These are phyloP conservation scores for Epithele typhae DNA, from an alignment of 768 basidiomycete genomes.

Conservation along the genomic window DNA sequence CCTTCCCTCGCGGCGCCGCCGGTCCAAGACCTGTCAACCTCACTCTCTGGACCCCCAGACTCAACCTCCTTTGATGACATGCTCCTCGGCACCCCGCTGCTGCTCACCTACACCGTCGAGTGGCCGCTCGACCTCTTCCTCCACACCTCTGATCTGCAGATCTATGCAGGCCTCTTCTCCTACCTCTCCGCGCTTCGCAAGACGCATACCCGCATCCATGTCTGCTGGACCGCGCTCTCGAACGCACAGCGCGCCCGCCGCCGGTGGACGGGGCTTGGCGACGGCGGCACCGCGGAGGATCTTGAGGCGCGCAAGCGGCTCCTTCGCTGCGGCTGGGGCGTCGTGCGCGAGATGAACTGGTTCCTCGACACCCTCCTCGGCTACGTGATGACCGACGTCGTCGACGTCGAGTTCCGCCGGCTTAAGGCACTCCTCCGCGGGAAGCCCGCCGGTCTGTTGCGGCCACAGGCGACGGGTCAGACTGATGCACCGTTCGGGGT, in stretches of 20 bases:
- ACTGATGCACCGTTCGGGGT: slow-evolving; percentile 6
- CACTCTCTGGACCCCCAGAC: slow-evolving; percentile 35
- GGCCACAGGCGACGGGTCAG: slow-evolving; percentile 18
- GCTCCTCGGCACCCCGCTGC: slow-evolving; percentile 74
- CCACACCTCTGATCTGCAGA: slow-evolving; percentile 64
- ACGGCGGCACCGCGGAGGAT: slow-evolving; percentile 79
- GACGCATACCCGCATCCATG: slow-evolving; percentile 74
- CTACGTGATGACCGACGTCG: slow-evolving; percentile 88
- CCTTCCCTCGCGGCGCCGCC: slow-evolving; percentile 53
- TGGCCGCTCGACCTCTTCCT: slow-evolving; percentile 94
- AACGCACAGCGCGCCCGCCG: slow-evolving; percentile 81
- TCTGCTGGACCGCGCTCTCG: slow-evolving; percentile 82
- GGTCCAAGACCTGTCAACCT: slow-evolving; percentile 34
- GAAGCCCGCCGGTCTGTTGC: slow-evolving; percentile 19
- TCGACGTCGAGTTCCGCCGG: slow-evolving; percentile 76
- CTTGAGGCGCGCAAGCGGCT: slow-evolving; percentile 58
- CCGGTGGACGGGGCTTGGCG: slow-evolving; percentile 82
- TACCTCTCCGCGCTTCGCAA: slow-evolving; percentile 83
- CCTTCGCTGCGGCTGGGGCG: slow-evolving; percentile 80
- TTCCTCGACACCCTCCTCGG: slow-evolving; percentile 80
- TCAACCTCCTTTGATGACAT: slow-evolving; percentile 62
- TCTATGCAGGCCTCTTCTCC: slow-evolving; percentile 74
- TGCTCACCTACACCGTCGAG: slow-evolving; percentile 63
- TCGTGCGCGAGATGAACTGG: slow-evolving; percentile 87
- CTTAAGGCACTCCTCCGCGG: slow-evolving; percentile 54